Evolutionary conservation across 2,329 filamentous ascomycete genomes (phyloP).

Genomic region (Cladosporium sp.): DNA sequence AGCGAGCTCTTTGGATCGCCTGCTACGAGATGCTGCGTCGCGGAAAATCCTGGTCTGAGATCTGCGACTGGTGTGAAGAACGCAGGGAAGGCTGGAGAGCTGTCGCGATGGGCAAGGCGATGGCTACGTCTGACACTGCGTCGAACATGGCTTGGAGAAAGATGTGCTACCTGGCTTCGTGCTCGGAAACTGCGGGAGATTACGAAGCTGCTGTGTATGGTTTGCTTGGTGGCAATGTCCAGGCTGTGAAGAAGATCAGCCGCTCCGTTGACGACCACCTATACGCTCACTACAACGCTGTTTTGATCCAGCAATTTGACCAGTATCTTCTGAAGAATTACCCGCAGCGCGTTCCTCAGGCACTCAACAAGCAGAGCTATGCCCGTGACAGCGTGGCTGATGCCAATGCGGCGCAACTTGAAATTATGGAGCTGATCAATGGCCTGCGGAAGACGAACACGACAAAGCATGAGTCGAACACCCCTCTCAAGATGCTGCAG

Average conservation of each 20-base stretch:
- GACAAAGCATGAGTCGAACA: slow-evolving; percentile 53
- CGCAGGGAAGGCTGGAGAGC: slow-evolving; percentile 86
- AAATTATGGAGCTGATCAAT: slow-evolving; percentile 49
- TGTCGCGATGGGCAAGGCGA: slow-evolving; percentile 66
- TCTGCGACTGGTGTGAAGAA: slow-evolving; percentile 80
- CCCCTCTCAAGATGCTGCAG: slow-evolving; percentile 69
- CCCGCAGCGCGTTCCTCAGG: slow-evolving; percentile 48
- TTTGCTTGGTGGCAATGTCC: slow-evolving; percentile 76
- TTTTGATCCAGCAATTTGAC: slow-evolving; percentile 74
- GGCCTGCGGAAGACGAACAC: slow-evolving; percentile 51
- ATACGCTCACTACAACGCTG: slow-evolving; percentile 82
- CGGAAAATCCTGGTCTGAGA: slow-evolving; percentile 66
- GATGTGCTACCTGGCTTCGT: slow-evolving; percentile 67
- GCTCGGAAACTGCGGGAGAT: slow-evolving; percentile 60
- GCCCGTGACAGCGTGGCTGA: slow-evolving; percentile 60
- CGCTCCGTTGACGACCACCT: slow-evolving; percentile 78
- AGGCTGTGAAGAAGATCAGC: slow-evolving; percentile 70
- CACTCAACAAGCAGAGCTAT: slow-evolving; percentile 53
- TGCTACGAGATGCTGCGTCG: slow-evolving; percentile 88
- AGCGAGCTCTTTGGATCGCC: slow-evolving; percentile 86
- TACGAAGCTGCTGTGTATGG: slow-evolving; percentile 90
- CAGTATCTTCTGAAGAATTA: slow-evolving; percentile 56
- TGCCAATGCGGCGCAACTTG: slow-evolving; percentile 17
- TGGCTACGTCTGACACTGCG: slow-evolving; percentile 41
- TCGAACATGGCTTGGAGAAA: slow-evolving; percentile 54